Evolutionary conservation across 768 basidiomycete genomes (phyloP), one percentile per base, ranked within the genome.

Genomic region (Auriculariales sp.): DNA sequence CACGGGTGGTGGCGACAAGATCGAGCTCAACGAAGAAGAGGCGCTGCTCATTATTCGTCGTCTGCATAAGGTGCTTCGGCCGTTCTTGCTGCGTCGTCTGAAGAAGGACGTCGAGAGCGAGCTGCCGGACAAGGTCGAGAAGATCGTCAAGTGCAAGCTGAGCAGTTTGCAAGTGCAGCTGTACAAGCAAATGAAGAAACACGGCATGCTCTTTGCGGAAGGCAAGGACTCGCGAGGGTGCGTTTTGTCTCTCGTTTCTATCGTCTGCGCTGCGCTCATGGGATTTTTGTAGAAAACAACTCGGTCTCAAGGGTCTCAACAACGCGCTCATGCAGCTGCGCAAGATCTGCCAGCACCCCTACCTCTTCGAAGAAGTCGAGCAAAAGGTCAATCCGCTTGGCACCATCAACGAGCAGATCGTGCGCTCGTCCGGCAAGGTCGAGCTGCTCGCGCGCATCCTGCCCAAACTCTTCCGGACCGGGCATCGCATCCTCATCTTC

Each of bases 1-100:
- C 65, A 90, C 92, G n/a, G 94, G 94, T 28, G 87, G 88, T 0
- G 84, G 86, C 7, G 95, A 99, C 68, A 95, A 94, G 77, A 94
- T 98, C 61, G 92, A 95, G 71, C 65, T 98, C 70, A 95, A 94
- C 68, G 95, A 99, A 84, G 95, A 98, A 85, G 95, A 99, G 71
- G 87, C 90, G 3, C 73, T 98, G 31, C 83, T 98, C 50, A 90
- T 99, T 60, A 95, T 99, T 61, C 83, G 93, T 49, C 93, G 95
- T 60, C 65, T 90, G 64, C 92, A 95, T 59, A 97, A 97, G 68
- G 92, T 97, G 61, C 75, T 97, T 22, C 77, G 93, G 33, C 92
- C 93, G 14, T 97, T 97, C 79, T 73, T 97, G 62, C 71, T 97
- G 47, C 77, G 92, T 56, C 71, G 92, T 34, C 66, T 95, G 68